Percentiles rank a stretch among this genome's conserved stretches.
Conservation (phyloP, 2,329 filamentous ascomycete genomes). For the Colletotrichum kahawae region DNA sequence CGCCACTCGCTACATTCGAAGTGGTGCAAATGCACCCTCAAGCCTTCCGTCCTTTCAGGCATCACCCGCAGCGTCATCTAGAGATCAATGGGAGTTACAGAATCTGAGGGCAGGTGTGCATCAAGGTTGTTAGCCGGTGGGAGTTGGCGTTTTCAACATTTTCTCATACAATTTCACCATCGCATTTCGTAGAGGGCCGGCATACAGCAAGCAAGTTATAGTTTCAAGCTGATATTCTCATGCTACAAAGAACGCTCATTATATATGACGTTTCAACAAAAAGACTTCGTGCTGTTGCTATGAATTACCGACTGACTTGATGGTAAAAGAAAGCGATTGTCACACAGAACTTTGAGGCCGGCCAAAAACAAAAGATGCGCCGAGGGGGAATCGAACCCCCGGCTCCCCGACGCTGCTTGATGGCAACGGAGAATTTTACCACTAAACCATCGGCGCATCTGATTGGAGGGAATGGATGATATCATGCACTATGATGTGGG, state of each 20-base stretch:
- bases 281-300: too few relatives aligned
- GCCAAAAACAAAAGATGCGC: neutral
- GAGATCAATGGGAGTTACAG: neutral
- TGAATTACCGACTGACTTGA: neutral
- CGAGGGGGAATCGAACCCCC: conserved; percentile 3
- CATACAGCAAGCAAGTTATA: neutral
- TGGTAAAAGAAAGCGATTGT: neutral
- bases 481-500: too few relatives aligned
- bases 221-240: neutral
- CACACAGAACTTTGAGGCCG: too few relatives aligned
- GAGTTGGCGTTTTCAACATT: neutral
- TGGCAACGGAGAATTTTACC: conserved; percentile 8
- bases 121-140: neutral
- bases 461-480: rapidly evolving
- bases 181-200: neutral
- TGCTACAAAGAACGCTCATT: too few relatives aligned
- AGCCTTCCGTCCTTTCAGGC: neutral
- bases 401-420: conserved; percentile 1
- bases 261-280: too few relatives aligned
- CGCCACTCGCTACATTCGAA: neutral
- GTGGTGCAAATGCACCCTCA: neutral
- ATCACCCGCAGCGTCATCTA: neutral
- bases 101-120: neutral
- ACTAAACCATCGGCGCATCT: neutral
- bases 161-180: neutral